Conservation (phyloP, 352 stramenopile genomes). For the Globisporangium rhizosaccharum region DNA sequence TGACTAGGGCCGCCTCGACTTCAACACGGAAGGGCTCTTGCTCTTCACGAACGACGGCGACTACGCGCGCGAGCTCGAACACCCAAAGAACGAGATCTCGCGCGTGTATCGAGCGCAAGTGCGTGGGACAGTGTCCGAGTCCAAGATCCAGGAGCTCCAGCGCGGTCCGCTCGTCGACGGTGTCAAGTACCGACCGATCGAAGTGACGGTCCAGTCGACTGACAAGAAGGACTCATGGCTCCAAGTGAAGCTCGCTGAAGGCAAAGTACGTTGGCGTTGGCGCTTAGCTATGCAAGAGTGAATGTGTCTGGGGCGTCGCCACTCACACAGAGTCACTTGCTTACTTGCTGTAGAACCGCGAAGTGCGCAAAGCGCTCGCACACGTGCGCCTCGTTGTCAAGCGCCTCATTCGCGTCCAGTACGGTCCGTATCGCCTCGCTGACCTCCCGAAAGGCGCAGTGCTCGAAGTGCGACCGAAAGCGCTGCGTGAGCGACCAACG, state of each 20-base stretch:
- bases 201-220: conserved; percentile 64
- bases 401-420: conserved; percentile 85
- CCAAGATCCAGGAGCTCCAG: conserved; percentile 74
- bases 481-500: conserved; percentile 15
- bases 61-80: conserved; percentile 85
- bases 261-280: conserved; percentile 47
- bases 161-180: conserved; percentile 79
- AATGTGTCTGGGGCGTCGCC: background rate
- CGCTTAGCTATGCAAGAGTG: background rate
- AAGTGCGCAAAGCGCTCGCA: conserved; percentile 85
- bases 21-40: conserved; percentile 89
- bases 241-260: conserved; percentile 79
- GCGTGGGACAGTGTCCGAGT: conserved; percentile 68
- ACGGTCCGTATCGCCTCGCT: conserved; percentile 84
- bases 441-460: conserved; percentile 72
- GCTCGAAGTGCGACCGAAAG: conserved; percentile 67
- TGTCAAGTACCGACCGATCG: conserved; percentile 74
- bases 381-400: conserved; percentile 86
- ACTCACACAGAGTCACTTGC: background rate
- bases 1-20: conserved; percentile 85
- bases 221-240: conserved; percentile 90
- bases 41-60: conserved; percentile 92
- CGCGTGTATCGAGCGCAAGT: conserved; percentile 85
- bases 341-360: conserved; percentile 60
- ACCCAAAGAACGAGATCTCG: conserved; percentile 68